Evolutionary conservation across 805 yeast genomes (phyloP), one percentile per base, ranked within the genome.

Genomic region (Candida alai): DNA sequence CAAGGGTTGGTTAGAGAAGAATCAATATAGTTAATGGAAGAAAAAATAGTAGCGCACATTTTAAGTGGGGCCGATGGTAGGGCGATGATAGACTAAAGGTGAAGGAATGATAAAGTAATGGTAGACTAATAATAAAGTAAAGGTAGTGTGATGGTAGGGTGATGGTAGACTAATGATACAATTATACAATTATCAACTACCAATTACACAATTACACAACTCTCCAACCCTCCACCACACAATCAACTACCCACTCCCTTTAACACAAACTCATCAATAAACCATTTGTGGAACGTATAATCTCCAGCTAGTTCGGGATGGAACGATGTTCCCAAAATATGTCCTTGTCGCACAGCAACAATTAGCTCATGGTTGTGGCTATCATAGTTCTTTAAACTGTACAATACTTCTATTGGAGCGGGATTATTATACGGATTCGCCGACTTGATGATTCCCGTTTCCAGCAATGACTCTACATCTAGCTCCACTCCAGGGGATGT

Each of bases 231-330:
- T n/a, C n/a, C n/a, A n/a, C n/a, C n/a, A n/a, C n/a, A n/a, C n/a
- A 21, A 21, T 11, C 17, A 26, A 26, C 28, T 26, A 26, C n/a
- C 13, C 15, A 19, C 12, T 20, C 23, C 19, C 33, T 32, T 33
- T 15, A 43, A 27, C 10, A 80, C 80, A 56, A 77, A 79, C 45
- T 74, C 76, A 40, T 65, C 67, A 22, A 83, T 44, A 52, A 80
- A 84, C 84, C 86, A 84, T 46, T 73, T 68, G 52, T 84, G 94
- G 49, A 84, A 74, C 20, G 82, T 58, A 27, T 52, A 47, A 43
- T 80, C 86, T 10, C 52, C 57, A 1, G 80, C 58, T 23, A 84
- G 65, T 54, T 84, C 94, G 0, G 94, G 94, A 52, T 84, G 94
- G 55, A 84, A 84, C 2, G 87, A 78, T 1, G 89, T 84, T 2